Evolutionary conservation across 106 monocot genomes (phyloP), one percentile per base, ranked within the genome.

Genomic region (Apostasia shenzhenica): DNA sequence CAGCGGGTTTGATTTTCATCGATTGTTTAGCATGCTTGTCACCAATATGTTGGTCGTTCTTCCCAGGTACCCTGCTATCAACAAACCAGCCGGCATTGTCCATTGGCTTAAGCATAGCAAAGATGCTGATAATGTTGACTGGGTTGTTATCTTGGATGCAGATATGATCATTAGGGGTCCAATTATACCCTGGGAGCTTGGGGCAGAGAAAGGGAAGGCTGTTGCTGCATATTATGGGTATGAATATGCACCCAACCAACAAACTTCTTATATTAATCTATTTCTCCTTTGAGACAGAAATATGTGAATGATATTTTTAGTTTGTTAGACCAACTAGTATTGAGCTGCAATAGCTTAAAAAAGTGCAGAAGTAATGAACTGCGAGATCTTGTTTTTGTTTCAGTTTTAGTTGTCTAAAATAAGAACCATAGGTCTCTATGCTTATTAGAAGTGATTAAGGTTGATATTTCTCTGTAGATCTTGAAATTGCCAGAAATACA

Each of bases 91-190:
- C 58, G 99, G 87, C 14, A 66, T 99, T 67, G 61, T 88, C 45
- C 93, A 99, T 81, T 99, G 99, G 99, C 83, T 99, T 71, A 75
- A 85, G 74, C 70, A 99, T 73, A 99, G 90, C 68, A 61, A 83
- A 81, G 99, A 99, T 76, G 85, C 92, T 37, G 67, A 90, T 14
- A 90, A 87, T 83, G 87, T 90, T 72, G 99, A 99, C 72, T 99
- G 99, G 99, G 90, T 99, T 81, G 83, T 99, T 62, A 93, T 99
- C 67, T 77, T 99, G 71, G 99, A 99, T 84, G 99, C 99, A 39
- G 99, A 99, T 78, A 89, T 90, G 90, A 90, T 99, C 3, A 81
- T 93, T 66, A 77, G 99, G 41, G 93, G 99, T 41, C 99, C 99
- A 63, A 81, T 99, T 37, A 78, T 99, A 67, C 99, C 99, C 14